These are phyloP conservation scores for Uronychia setigera DNA, from an alignment of 73 alveolate species.

Conservation along the genomic window DNA sequence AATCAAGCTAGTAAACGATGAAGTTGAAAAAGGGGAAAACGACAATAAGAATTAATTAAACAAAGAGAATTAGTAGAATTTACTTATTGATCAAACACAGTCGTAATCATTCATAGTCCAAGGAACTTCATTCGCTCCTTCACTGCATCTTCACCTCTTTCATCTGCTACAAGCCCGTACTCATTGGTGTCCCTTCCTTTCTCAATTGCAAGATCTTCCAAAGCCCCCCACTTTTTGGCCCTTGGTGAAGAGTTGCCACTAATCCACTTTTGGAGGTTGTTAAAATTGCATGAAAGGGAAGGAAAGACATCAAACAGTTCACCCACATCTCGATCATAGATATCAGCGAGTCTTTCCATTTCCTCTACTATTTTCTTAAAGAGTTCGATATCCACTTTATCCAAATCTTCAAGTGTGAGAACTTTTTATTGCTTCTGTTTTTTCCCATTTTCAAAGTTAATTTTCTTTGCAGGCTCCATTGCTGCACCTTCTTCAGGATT, in stretches of 20 bases:
- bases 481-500: no score
- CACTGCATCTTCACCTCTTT: neutral
- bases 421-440: neutral
- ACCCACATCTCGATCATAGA: conserved; percentile 5
- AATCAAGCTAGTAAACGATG: no score
- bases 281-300: conserved; percentile 22
- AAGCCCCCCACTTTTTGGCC: neutral
- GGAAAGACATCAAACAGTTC: conserved; percentile 14
- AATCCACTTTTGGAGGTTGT: conserved; percentile 7
- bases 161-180: conserved; percentile 2
- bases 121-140: conserved; percentile 27
- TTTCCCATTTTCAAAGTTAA: neutral
- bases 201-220: conserved; percentile 25
- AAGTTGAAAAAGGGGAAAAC: no score
- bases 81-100: no score
- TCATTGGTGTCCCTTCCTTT: conserved; percentile 11
- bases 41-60: no score
- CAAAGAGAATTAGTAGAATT: no score
- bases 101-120: neutral
- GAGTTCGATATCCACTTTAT: conserved; percentile 6
- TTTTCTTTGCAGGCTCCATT: neutral
- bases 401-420: neutral
- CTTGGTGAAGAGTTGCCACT: conserved; percentile 8
- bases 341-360: neutral
- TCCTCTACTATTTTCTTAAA: conserved; percentile 9